Conservation (phyloP, 768 basidiomycete species). For the Mrakia blollopis region DNA sequence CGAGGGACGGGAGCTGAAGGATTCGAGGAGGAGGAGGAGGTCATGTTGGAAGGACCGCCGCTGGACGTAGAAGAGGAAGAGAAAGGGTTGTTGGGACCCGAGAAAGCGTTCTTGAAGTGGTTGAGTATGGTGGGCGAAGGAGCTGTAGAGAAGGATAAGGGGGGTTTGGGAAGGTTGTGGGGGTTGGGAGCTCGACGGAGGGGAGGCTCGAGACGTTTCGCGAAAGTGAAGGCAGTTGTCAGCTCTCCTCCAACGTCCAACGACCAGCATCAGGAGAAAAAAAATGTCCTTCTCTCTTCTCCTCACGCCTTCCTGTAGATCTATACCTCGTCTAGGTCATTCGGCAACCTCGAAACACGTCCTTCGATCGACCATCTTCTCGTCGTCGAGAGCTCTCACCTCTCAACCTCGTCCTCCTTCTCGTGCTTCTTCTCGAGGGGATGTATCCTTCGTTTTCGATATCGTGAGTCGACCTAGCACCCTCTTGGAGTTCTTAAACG, state of each 20-base stretch:
- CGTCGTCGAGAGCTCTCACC: background rate
- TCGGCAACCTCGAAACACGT: too few species aligned
- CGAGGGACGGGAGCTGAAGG: background rate
- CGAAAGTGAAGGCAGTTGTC: too few species aligned
- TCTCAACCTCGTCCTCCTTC: background rate
- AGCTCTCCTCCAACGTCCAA: too few species aligned
- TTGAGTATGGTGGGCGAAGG: slow-evolving; percentile 5
- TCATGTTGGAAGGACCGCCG: background rate
- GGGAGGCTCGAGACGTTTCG: too few species aligned
- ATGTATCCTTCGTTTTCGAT: slow-evolving; percentile 25
- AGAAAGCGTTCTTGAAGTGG: slow-evolving; percentile 12
- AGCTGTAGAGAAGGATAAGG: background rate
- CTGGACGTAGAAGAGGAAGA: background rate
- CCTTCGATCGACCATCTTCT: background rate
- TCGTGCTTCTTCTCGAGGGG: background rate
- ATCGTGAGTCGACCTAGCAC: background rate
- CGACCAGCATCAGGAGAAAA: too few species aligned
- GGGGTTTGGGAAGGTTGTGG: background rate
- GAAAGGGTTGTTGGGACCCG: slow-evolving; percentile 9
- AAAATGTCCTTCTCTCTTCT: background rate
- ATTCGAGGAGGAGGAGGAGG: background rate
- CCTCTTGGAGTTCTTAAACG: background rate
- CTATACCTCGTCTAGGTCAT: background rate
- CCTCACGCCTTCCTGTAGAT: background rate
- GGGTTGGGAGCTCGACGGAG: background rate